Evolutionary conservation across 805 yeast genomes (phyloP), one percentile per base, ranked within the genome.

Genomic region (Millerozyma miso): DNA sequence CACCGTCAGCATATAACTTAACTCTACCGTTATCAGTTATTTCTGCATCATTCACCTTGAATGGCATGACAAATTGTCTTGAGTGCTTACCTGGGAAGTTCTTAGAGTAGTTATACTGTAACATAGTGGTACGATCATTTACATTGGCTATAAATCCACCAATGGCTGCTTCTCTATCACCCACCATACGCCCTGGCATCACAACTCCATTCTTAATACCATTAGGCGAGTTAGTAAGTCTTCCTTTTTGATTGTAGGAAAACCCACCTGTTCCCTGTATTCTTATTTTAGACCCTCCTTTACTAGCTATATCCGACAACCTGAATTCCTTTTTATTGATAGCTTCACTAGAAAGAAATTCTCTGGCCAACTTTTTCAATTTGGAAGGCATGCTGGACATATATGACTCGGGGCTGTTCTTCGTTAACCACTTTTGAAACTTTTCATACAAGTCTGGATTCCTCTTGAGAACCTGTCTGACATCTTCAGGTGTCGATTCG

Each of bases 201-300:
- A 83, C 70, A 41, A 66, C 66, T 19, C 74, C 76, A 43, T 72
- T 62, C 37, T 74, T 66, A 18, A 80, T 63, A 39, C 96, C 95
- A 53, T 82, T 79, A 17, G 95, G 93, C 3, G 85, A 71, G 58
- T 80, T 84, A 44, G 68, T 58, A 32, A 88, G 65, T 58, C 88
- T 76, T 4, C 95, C 95, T 44, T 73, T 75, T 47, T 84, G 74
- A 33, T 69, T 71, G 54, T 86, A 88, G 1, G 87, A 76, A 46
- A 87, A 71, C 4, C 96, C 96, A 20, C 85, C 95, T 5, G 85
- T 77, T 26, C 89, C 95, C 41, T 82, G 74, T 37, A 79, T 59
- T 19, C 60, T 59, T 8, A 42, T 44, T 7, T 49, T 31, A 7
- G 50, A 33, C 10, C 45, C 45, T 14, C 44, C 39, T 6, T 58